phyloP scores from a whole-genome alignment of 2,329 filamentous ascomycete genomes.

The Aspergillus quadrilineatus region DNA sequence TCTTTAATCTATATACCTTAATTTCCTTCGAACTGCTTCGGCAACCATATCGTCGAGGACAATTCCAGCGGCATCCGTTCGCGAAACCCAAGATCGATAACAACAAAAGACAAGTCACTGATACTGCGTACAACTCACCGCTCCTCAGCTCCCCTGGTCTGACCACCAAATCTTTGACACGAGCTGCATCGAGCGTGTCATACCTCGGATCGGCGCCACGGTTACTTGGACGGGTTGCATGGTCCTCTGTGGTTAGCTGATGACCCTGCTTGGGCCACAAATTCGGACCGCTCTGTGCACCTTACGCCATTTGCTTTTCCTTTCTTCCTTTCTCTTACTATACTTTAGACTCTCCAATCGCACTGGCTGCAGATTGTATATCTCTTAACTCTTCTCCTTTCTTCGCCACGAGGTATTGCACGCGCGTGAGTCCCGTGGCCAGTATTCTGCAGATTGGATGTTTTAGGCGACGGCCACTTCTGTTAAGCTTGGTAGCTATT shows the following conservation, averaged over 20 bases:
- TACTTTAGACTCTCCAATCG: background rate
- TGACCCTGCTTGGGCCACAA: conserved; percentile 14
- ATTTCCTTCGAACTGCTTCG: background rate
- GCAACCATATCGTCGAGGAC: background rate
- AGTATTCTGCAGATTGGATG: background rate
- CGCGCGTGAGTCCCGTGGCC: background rate
- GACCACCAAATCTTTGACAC: conserved; percentile 18
- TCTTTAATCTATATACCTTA: background rate
- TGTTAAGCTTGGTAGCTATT: background rate
- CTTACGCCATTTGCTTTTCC: background rate
- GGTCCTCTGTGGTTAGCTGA: conserved; percentile 12
- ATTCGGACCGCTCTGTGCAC: conserved; percentile 10
- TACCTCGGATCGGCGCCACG: conserved; percentile 7
- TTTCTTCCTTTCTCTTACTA: background rate
- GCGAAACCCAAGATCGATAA: conserved; percentile 5
- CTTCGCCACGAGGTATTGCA: background rate
- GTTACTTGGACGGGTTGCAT: conserved; percentile 17
- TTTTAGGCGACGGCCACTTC: background rate
- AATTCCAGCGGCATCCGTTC: background rate
- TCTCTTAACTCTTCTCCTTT: background rate
- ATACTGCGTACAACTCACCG: conserved; percentile 15
- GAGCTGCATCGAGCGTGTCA: conserved; percentile 10
- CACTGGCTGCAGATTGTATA: conserved; percentile 10
- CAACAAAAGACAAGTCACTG: conserved; percentile 10
- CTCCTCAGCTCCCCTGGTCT: conserved; percentile 17